Base-by-base conservation (phyloP, 2,329 filamentous ascomycete genomes). In the Davidsoniella australis region DNA sequence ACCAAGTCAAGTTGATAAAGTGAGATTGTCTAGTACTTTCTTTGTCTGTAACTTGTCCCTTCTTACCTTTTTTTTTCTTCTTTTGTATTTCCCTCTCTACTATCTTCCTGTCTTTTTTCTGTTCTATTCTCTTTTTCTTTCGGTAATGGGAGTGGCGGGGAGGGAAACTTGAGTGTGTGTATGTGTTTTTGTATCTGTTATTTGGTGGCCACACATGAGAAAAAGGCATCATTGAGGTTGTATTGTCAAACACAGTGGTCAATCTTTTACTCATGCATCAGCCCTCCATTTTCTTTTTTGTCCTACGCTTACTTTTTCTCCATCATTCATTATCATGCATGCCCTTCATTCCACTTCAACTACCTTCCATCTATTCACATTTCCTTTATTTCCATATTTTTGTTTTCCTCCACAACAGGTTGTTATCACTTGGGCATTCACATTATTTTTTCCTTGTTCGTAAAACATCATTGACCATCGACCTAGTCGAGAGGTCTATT, bases 51-150 rank as follows among this genome's bases (percentile, higher is more conserved):
- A 33, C 12, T 9, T 33, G 4, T 41, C 12, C 24, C 37, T 20
- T 36, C 36, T 38, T 39, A 12, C 24, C 33, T 40, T 37, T 46
- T 46, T 16, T 17, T 37, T 51, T 40, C 20, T 18, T 51, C n/a
- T 51, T 36, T n/a, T 17, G 14, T 43, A 8, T 36, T 41, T 29
- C 5, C 20, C 20, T 42, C 24, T 36, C 36, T 38, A 37, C 23
- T 47, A 24, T 26, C 40, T 47, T 23, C 10, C 36, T 43, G 33
- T 45, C 37, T 36, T 14, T 33, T 33, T 47, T 41, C 20, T 37
- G 17, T 26, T 41, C 18, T 45, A 23, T 37, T 14, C 20, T 39
- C 42, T 46, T 46, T 38, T 26, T n/a, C 5, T 37, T 45, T 33
- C 33, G 14, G 10, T 20, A 9, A 33, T 33, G 12, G 29, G 12